These are phyloP conservation scores for Copromyces sp. DNA, from an alignment of 495 filamentous ascomycete species.

Conservation along the genomic window DNA sequence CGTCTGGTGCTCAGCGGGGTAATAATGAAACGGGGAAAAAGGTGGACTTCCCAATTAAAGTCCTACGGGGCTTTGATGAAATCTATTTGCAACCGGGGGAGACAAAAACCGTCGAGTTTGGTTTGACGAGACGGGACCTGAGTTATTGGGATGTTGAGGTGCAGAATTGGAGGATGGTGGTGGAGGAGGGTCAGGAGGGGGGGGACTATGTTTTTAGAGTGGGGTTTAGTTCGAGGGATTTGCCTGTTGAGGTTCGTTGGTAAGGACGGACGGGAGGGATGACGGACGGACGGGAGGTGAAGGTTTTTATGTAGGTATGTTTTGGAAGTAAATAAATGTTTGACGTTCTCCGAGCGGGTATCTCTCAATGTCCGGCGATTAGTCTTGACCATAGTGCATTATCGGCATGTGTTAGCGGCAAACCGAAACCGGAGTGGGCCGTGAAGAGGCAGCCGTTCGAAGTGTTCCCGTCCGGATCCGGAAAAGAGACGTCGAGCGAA, in stretches of 20 bases:
- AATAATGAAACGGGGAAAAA: conserved; percentile 16
- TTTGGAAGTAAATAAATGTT: no score
- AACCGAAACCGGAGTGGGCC: no score
- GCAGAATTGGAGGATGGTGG: conserved; percentile 77
- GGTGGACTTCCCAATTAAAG: conserved; percentile 65
- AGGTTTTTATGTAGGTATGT: no score
- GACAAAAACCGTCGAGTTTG: conserved; percentile 50
- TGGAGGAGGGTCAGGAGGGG: conserved; percentile 21
- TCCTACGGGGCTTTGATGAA: conserved; percentile 79
- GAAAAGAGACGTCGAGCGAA: no score
- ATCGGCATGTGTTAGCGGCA: no score
- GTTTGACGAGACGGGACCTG: conserved; percentile 64
- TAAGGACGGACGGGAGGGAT: no score
- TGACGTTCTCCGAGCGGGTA: no score
- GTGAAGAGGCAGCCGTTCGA: background rate
- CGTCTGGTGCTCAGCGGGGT: conserved; percentile 5
- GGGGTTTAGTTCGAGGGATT: background rate
- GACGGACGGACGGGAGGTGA: no score
- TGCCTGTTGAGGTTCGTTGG: no score
- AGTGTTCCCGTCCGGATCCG: no score
- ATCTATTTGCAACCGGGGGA: conserved; percentile 48
- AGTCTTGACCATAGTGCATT: no score
- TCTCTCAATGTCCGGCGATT: no score
- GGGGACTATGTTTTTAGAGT: conserved; percentile 24
- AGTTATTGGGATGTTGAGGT: conserved; percentile 67